Conservation (phyloP, 768 basidiomycete genomes). For the Boletus reticuloceps region DNA sequence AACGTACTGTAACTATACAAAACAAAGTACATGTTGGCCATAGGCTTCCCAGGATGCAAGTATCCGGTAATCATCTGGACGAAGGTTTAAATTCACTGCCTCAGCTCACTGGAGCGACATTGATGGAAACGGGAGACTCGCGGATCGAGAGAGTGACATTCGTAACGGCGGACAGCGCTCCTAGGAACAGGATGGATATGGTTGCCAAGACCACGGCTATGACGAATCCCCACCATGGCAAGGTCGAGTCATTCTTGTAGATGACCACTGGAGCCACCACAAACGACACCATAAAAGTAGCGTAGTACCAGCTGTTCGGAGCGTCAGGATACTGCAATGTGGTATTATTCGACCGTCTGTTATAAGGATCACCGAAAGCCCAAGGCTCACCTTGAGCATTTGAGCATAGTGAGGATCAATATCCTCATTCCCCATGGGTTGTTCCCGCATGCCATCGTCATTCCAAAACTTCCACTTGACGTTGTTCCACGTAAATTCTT, state of each 20-base stretch:
- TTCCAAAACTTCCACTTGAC: neutral
- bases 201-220: constrained; percentile 50
- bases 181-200: constrained; percentile 50
- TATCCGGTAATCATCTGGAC: constrained; percentile 37
- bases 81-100: constrained; percentile 18
- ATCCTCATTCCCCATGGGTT: neutral
- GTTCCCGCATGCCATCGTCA: neutral
- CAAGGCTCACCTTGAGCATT: neutral
- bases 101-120: neutral
- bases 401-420: neutral
- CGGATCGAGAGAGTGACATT: constrained; percentile 22
- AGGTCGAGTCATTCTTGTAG: constrained; percentile 50
- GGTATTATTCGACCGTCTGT: neutral
- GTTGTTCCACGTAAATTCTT: neutral
- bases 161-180: constrained; percentile 52
- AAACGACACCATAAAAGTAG: constrained; percentile 30
- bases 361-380: neutral
- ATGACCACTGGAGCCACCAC: constrained; percentile 52
- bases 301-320: constrained; percentile 33
- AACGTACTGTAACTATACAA: constrained; percentile 37
- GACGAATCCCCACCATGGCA: constrained; percentile 59
- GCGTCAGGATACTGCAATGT: neutral
- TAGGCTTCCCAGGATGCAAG: constrained; percentile 34
- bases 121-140: constrained; percentile 6
- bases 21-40: constrained; percentile 34